phyloP scores from a whole-genome alignment of 768 basidiomycete genomes.

The Ephemerocybe angulata region DNA sequence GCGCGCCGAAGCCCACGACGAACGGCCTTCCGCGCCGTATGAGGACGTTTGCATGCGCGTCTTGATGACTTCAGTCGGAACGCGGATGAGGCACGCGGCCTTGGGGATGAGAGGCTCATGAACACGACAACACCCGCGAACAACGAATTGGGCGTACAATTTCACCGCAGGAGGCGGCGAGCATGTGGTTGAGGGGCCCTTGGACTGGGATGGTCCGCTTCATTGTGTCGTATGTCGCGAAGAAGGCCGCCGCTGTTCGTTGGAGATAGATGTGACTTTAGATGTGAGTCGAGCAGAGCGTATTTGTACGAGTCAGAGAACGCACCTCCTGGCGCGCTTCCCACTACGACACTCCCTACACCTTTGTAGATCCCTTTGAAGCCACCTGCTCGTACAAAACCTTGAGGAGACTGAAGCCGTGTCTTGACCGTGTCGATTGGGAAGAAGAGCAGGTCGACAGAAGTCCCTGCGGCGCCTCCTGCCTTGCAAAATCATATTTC shows the following conservation, averaged over 20 bases:
- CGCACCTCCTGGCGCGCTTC: conserved; percentile 91
- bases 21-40: conserved; percentile 53
- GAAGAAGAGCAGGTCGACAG: conserved; percentile 94
- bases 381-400: conserved; percentile 82
- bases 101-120: conserved; percentile 23
- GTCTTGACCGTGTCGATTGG: conserved; percentile 98
- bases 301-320: conserved; percentile 2
- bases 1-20: conserved; percentile 58
- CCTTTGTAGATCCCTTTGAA: conserved; percentile 91
- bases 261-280: neutral
- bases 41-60: conserved; percentile 85
- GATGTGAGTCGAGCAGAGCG: neutral
- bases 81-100: conserved; percentile 89
- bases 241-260: conserved; percentile 85
- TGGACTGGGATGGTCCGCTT: conserved; percentile 71
- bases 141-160: conserved; percentile 39
- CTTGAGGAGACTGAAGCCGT: conserved; percentile 83
- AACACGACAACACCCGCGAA: conserved; percentile 4
- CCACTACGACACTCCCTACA: conserved; percentile 89
- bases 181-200: conserved; percentile 55
- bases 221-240: conserved; percentile 87
- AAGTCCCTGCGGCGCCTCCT: conserved; percentile 86
- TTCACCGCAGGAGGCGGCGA: conserved; percentile 59
- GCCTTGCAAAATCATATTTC: conserved; percentile 46
- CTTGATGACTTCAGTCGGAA: conserved; percentile 96